Evolutionary conservation across 139 green algal species (phyloP), one percentile per base, ranked within the genome.

Genomic region (Chlamydomonas sp.): DNA sequence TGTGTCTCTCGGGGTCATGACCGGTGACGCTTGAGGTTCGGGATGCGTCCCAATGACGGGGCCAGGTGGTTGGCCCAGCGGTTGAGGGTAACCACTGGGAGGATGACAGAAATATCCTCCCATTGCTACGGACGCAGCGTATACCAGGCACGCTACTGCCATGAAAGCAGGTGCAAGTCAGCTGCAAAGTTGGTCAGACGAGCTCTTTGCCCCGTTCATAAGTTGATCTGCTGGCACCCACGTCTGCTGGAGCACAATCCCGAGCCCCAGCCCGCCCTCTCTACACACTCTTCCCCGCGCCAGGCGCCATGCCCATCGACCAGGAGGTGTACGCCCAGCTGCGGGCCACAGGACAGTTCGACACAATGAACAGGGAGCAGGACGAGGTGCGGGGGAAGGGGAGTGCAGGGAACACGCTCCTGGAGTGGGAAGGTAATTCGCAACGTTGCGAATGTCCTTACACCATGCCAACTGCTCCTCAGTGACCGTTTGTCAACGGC

Each of bases 251-350:
- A 49, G 31, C 31, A 49, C 31, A 49, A 49, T 49, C 31, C 31
- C 31, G 31, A 49, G 31, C 31, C 31, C 31, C 31, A 49, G 31
- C 31, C 31, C 31, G 31, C 31, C 31, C 31, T 49, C 31, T 49
- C 31, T 49, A 49, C 31, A 49, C 31, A 49, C 31, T 49, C 31
- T 49, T 49, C 31, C 31, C 31, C 31, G 31, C 31, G 31, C 63
- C 91, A 97, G 95, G 95, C 31, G 69, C 83, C 62, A 91, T 96
- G 62, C 57, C 89, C 2, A 94, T 99, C 9, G 97, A 99, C 86
- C 20, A 85, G 57, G 93, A 95, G 16, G 91, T 99, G 60, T 97
- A 96, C 67, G 12, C 2, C 1, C 69, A 96, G 82, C 96, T 99
- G 60, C 71, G 80, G 20, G 92, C 86, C 4, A 98, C 95, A 3